Evolutionary conservation across 257 asterid genomes (phyloP), one percentile per base, ranked within the genome.

Genomic region (Apocynum venetum): DNA sequence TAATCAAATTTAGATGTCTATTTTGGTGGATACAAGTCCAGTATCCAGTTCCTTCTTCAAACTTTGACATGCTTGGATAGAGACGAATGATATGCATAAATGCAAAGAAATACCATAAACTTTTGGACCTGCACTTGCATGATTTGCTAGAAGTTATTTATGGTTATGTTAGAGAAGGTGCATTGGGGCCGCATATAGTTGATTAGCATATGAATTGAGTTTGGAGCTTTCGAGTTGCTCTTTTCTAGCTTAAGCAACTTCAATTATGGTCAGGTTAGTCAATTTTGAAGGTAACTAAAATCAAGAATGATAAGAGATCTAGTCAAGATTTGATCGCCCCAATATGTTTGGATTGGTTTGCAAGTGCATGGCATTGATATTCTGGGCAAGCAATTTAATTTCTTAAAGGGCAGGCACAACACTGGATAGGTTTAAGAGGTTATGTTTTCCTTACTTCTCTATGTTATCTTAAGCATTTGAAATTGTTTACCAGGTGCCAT

Each of bases 401-500:
- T 36, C 44, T 36, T 36, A 2, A 38, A 40, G 71, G 47, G 20
- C 25, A 38, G 71, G 44, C n/a, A 65, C 25, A 65, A 0, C 3
- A 40, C 40, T 41, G 0, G 5, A 31, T 38, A 1, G 0, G 4
- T 38, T 38, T 40, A 20, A 6, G 49, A 38, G 25, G 46, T 65
- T 41, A 31, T 66, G 38, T 67, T 74, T 35, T 47, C 68, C 36
- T 49, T 55, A 25, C 15, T 41, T 12, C 9, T 63, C 48, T 51
- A 25, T 67, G 63, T 47, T 49, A 31, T 66, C 75, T 57, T 44
- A 51, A 63, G 8, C 61, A 4, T 17, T 68, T 64, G 80, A 20
- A 20, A 15, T 46, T 71, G 64, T 51, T 76, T 63, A 81, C 76
- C 72, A 95, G 99, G 91, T 95, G 55, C 98, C 99, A 25, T 95